Evolutionary conservation across 179 eudicot genomes (phyloP).

Genomic region (Heliamphora ciliata): DNA sequence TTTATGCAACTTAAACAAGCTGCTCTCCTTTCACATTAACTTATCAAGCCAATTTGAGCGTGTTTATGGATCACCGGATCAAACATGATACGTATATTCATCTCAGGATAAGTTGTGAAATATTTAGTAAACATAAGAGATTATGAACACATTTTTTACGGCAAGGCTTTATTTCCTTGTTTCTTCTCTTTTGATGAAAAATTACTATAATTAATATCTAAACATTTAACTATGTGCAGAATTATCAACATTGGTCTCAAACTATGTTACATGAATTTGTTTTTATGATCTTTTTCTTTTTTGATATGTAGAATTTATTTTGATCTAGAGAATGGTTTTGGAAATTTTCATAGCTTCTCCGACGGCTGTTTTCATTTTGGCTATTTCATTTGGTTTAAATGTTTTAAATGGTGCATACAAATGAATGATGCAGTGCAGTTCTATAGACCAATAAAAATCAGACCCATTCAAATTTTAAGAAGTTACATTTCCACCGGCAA

Average conservation of each 20-base stretch:
- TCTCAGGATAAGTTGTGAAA: not conserved
- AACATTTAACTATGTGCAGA: not conserved
- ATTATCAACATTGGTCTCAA: not conserved
- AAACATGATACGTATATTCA: not conserved
- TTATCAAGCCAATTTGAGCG: not conserved
- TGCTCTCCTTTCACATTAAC: not conserved
- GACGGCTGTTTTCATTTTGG: not conserved
- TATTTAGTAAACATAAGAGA: not conserved
- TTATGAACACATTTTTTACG: not conserved
- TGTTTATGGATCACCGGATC: no score
- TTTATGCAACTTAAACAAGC: not conserved
- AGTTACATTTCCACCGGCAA: constrained; percentile 88
- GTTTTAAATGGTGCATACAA: not conserved
- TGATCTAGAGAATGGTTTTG: no score
- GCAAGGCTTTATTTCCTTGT: not conserved
- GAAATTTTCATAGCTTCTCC: not conserved
- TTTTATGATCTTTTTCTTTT: not conserved
- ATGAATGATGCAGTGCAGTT: not conserved
- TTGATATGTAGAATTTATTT: no score
- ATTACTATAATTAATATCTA: not conserved
- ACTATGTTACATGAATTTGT: not conserved
- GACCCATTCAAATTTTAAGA: not conserved
- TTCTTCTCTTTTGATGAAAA: not conserved
- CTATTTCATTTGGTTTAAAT: no score
- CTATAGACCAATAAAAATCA: not conserved